phyloP scores from a whole-genome alignment of 345 rosid genomes.

The Acer negundo region DNA sequence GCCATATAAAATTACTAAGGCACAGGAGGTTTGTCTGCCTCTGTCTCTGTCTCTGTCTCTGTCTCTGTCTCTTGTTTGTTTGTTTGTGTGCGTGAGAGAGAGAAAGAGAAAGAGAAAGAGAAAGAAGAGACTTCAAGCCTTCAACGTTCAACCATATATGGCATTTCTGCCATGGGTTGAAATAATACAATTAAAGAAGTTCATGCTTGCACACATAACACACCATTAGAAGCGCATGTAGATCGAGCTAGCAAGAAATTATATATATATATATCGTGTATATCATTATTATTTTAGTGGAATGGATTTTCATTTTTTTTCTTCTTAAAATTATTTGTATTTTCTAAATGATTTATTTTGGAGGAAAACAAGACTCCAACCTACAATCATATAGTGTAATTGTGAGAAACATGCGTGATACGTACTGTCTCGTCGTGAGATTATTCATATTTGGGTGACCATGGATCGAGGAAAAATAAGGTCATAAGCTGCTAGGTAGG shows the following conservation, averaged over 20 bases:
- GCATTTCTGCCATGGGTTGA: not conserved
- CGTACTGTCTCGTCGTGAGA: too few relatives aligned
- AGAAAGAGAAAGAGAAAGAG: too few relatives aligned
- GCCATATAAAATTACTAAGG: not conserved
- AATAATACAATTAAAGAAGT: not conserved
- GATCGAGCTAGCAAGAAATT: not conserved
- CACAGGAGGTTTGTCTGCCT: not conserved
- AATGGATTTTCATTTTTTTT: not conserved
- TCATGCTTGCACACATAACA: not conserved
- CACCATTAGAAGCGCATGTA: not conserved
- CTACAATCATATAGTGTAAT: too few relatives aligned
- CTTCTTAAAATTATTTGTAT: too few relatives aligned
- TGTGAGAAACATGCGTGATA: too few relatives aligned
- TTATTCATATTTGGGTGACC: too few relatives aligned
- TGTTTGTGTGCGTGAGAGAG: too few relatives aligned
- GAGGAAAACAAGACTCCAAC: too few relatives aligned
- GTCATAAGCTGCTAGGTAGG: not conserved
- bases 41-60: too few relatives aligned
- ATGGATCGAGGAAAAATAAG: not conserved
- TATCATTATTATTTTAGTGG: not conserved
- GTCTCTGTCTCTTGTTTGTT: too few relatives aligned
- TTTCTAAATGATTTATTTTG: too few relatives aligned
- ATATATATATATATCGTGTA: not conserved
- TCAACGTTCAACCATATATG: not conserved
- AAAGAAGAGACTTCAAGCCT: not conserved